phyloP scores from a whole-genome alignment of 2,329 filamentous ascomycete species.

The Nemania sp. region DNA sequence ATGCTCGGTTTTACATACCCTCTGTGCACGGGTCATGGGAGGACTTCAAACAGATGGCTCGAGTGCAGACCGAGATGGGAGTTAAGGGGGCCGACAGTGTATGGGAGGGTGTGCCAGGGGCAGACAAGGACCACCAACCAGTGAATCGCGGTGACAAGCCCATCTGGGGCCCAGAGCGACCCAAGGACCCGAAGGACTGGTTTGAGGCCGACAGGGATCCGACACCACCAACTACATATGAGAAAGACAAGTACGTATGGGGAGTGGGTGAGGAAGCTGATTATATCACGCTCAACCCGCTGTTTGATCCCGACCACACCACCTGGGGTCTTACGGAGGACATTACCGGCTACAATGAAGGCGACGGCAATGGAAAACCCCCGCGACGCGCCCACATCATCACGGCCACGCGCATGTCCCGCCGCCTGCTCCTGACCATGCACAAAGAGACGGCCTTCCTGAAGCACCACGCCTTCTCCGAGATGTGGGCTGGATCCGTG shows the following conservation, averaged over 20 bases:
- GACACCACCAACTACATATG: constrained; percentile 70
- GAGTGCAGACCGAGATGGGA: constrained; percentile 74
- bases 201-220: constrained; percentile 76
- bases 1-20: constrained; percentile 76
- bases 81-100: constrained; percentile 68
- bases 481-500: constrained; percentile 92
- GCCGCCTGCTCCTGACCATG: constrained; percentile 81
- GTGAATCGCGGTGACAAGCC: constrained; percentile 58
- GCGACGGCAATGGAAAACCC: constrained; percentile 62
- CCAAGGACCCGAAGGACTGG: constrained; percentile 69
- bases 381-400: constrained; percentile 86
- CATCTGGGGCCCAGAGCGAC: constrained; percentile 84
- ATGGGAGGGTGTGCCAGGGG: constrained; percentile 59
- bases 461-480: constrained; percentile 89
- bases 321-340: constrained; percentile 82
- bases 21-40: constrained; percentile 78
- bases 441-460: constrained; percentile 84
- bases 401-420: constrained; percentile 82
- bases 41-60: constrained; percentile 77
- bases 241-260: constrained; percentile 83
- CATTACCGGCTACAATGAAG: constrained; percentile 80
- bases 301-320: constrained; percentile 88
- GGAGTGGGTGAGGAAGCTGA: constrained; percentile 90
- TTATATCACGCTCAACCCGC: constrained; percentile 86
- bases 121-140: constrained; percentile 46